Conservation (phyloP, 2,329 filamentous ascomycete species). For the Mycosphaerella sp. region DNA sequence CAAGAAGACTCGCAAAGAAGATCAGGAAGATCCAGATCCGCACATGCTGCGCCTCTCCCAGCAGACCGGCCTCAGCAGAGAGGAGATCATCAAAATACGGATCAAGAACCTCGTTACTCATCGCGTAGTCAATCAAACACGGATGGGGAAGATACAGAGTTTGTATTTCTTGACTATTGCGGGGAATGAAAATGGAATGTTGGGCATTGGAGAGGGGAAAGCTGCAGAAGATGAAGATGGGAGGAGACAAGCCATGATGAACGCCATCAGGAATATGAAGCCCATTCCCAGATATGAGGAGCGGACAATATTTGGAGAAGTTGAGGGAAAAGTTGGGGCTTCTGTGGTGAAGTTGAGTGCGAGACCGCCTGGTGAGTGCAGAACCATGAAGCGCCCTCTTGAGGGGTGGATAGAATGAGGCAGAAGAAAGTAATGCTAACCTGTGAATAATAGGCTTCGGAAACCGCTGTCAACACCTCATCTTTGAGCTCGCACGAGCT, state of each 20-base stretch:
- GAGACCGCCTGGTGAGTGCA: conserved; percentile 75
- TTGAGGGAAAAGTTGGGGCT: conserved; percentile 80
- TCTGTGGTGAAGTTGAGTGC: conserved; percentile 74
- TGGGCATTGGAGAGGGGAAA: conserved; percentile 89
- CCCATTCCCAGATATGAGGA: conserved; percentile 89
- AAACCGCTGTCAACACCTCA: conserved; percentile 80
- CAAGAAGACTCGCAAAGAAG: conserved; percentile 37
- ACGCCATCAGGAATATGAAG: conserved; percentile 85
- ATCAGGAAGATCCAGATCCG: conserved; percentile 35
- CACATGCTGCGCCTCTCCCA: conserved; percentile 49
- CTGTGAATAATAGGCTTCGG: conserved; percentile 66
- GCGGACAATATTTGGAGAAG: conserved; percentile 81
- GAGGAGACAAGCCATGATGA: conserved; percentile 64
- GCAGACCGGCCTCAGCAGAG: conserved; percentile 49
- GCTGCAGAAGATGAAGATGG: conserved; percentile 66
- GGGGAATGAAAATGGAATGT: conserved; percentile 76
- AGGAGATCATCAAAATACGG: conserved; percentile 49
- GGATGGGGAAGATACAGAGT: conserved; percentile 85
- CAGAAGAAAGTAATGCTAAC: conserved; percentile 4
- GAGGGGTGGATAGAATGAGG: not conserved
- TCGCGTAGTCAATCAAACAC: conserved; percentile 82
- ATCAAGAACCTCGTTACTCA: conserved; percentile 69
- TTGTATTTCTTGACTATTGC: conserved; percentile 72
- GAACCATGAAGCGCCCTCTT: not conserved
- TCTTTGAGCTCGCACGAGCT: conserved; percentile 89